A percentile compares a stretch with the other conserved stretches of the same genome.
Conservation (phyloP, 495 filamentous ascomycete species). For the Aspergillus kassunensis region DNA sequence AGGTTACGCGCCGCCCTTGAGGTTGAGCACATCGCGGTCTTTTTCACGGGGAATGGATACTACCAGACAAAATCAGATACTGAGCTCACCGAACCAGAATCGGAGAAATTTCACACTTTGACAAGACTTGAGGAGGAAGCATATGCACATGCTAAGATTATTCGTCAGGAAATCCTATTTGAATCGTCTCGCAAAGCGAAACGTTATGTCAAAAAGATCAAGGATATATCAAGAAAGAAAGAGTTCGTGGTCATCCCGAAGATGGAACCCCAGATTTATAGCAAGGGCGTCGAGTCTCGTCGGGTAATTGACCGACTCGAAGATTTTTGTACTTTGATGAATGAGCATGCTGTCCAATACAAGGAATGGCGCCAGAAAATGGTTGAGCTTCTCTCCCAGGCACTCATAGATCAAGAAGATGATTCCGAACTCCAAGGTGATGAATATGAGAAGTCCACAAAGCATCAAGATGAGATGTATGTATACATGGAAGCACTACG, state of each 20-base stretch:
- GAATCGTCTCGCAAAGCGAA: slow-evolving; percentile 50
- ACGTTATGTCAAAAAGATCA: slow-evolving; percentile 39
- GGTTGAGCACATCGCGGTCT: slow-evolving; percentile 74
- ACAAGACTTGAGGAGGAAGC: slow-evolving; percentile 64
- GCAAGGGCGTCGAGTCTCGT: slow-evolving; percentile 60
- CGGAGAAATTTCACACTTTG: slow-evolving; percentile 59
- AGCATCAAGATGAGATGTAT: slow-evolving; percentile 79
- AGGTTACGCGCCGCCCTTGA: slow-evolving; percentile 70
- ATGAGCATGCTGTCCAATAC: slow-evolving; percentile 64
- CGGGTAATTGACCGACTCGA: slow-evolving; percentile 54
- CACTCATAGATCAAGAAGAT: slow-evolving; percentile 79
- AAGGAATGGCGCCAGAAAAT: slow-evolving; percentile 70
- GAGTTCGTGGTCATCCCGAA: slow-evolving; percentile 62
- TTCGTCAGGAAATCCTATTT: slow-evolving; percentile 70
- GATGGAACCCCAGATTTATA: slow-evolving; percentile 45
- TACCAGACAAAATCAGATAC: slow-evolving; percentile 75
- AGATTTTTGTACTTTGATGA: slow-evolving; percentile 51
- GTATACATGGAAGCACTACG: slow-evolving; percentile 76
- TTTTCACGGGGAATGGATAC: slow-evolving; percentile 79
- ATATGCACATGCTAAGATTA: slow-evolving; percentile 71
- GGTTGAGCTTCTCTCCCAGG: slow-evolving; percentile 62
- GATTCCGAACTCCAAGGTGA: slow-evolving; percentile 71
- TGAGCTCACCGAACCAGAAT: slow-evolving; percentile 56
- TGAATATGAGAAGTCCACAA: slow-evolving; percentile 83
- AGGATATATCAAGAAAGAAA: slow-evolving; percentile 41